Conservation (phyloP, 2,329 filamentous ascomycete genomes). For the Trichophaea hybrida region DNA sequence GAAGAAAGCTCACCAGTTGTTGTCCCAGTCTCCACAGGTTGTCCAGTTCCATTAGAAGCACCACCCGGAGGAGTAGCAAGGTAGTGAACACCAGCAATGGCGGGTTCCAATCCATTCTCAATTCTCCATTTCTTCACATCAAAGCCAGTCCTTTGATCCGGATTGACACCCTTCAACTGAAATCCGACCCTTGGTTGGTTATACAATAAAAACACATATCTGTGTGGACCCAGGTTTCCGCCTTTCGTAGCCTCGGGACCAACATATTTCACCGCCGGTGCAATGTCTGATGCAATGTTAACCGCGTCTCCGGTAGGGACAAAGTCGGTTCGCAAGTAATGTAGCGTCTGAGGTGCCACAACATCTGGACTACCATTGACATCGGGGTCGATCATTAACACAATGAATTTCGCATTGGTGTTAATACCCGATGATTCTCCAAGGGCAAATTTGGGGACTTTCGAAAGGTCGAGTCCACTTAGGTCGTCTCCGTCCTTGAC, state of each 20-base stretch:
- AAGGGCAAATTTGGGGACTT: constrained; percentile 14
- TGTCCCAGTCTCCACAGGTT: too few relatives aligned
- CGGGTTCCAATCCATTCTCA: constrained; percentile 10
- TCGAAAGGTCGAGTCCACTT: constrained; percentile 2
- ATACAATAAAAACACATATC: constrained; percentile 20
- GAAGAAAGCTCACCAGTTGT: too few relatives aligned
- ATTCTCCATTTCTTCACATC: constrained; percentile 10
- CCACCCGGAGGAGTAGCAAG: constrained; percentile 2
- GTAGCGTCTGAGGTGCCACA: constrained; percentile 10
- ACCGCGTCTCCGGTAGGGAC: neutral
- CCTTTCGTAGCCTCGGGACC: constrained; percentile 6
- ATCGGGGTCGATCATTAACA: constrained; percentile 19
- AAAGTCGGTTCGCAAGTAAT: constrained; percentile 17
- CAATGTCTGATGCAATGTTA: neutral
- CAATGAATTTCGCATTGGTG: constrained; percentile 14
- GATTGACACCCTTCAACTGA: constrained; percentile 5
- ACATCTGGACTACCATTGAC: constrained; percentile 3
- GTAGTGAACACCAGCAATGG: constrained; percentile 15
- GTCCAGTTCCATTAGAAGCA: too few relatives aligned
- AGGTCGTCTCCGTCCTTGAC: constrained; percentile 11
- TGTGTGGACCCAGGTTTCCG: constrained; percentile 2
- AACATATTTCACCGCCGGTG: constrained; percentile 7
- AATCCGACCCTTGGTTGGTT: constrained; percentile 9
- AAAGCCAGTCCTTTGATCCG: constrained; percentile 6
- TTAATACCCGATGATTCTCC: constrained; percentile 18